Conservation (phyloP, 2,329 filamentous ascomycete genomes). For the Talaromyces piceae region DNA sequence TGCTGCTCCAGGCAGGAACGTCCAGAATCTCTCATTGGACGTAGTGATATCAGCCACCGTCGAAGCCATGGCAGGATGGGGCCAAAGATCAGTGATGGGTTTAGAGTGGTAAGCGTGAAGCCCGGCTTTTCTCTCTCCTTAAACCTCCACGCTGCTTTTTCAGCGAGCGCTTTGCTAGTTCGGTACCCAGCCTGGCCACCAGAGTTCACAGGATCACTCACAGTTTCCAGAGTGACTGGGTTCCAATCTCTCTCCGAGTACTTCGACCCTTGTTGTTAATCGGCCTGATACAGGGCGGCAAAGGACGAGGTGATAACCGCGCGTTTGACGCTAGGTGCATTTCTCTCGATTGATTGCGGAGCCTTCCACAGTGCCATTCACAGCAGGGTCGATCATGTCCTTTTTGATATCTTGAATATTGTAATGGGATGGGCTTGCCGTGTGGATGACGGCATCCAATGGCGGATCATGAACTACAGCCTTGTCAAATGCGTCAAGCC, state of each 20-base stretch:
- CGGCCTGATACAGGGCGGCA: conserved; percentile 38
- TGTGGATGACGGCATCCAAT: conserved; percentile 28
- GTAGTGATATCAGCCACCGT: conserved; percentile 29
- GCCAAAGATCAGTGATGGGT: conserved; percentile 40
- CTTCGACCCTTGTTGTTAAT: conserved; percentile 18
- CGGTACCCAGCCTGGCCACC: conserved; percentile 28
- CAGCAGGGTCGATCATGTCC: conserved; percentile 22
- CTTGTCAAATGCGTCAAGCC: conserved; percentile 25
- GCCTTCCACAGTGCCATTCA: conserved; percentile 21
- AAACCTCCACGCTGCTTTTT: conserved; percentile 21
- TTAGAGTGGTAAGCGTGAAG: conserved; percentile 35
- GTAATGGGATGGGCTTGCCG: conserved; percentile 19
- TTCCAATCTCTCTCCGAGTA: conserved; percentile 47
- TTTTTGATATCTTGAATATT: conserved; percentile 17
- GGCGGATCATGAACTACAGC: conserved; percentile 17
- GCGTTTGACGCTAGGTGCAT: conserved; percentile 22
- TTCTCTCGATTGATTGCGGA: conserved; percentile 15
- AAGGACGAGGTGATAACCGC: conserved; percentile 50
- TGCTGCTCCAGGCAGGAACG: conserved; percentile 16
- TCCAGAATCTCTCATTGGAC: conserved; percentile 25
- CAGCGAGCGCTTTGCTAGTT: conserved; percentile 44
- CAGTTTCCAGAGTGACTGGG: conserved; percentile 39
- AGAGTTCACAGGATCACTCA: conserved; percentile 17
- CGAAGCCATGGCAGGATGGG: conserved; percentile 16
- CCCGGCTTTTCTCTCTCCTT: conserved; percentile 15